phyloP scores from a whole-genome alignment of 208 protist species.

The Phytomonas francai region DNA sequence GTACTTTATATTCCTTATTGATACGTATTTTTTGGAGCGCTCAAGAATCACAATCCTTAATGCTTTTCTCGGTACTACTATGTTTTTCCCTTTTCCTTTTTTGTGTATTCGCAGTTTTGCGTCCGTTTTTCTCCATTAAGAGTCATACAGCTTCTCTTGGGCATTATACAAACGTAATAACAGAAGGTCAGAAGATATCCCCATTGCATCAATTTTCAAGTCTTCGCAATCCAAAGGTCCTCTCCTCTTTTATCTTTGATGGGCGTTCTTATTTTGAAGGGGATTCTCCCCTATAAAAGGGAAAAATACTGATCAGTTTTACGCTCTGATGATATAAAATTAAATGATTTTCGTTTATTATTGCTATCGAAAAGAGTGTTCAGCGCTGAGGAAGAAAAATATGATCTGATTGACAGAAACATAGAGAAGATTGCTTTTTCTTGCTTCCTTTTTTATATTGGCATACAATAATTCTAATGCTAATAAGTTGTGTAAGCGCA shows the following conservation, averaged over 20 bases:
- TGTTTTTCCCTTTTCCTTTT: neutral
- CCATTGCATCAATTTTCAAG: neutral
- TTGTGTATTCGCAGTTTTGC: neutral
- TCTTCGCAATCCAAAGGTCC: neutral
- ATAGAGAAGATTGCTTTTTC: conserved; percentile 7
- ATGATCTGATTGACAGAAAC: neutral
- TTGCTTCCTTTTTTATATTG: conserved; percentile 13
- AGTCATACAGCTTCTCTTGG: neutral
- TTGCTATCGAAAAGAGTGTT: neutral
- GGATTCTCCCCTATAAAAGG: neutral
- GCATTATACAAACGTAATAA: neutral
- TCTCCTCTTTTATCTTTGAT: neutral
- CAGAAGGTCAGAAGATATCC: neutral
- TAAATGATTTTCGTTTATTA: neutral
- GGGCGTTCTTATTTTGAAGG: neutral
- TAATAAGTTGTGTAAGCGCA: too few relatives aligned
- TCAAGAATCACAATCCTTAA: neutral
- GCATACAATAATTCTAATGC: too few relatives aligned
- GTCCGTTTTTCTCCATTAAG: neutral
- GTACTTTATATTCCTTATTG: conserved; percentile 1
- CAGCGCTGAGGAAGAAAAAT: too few relatives aligned
- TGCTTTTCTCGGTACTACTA: conserved; percentile 1
- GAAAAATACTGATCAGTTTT: neutral
- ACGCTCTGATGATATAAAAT: neutral
- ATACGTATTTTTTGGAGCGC: neutral